Evolutionary conservation across 345 rosid genomes (phyloP).

Genomic region (Sonneratia alba): DNA sequence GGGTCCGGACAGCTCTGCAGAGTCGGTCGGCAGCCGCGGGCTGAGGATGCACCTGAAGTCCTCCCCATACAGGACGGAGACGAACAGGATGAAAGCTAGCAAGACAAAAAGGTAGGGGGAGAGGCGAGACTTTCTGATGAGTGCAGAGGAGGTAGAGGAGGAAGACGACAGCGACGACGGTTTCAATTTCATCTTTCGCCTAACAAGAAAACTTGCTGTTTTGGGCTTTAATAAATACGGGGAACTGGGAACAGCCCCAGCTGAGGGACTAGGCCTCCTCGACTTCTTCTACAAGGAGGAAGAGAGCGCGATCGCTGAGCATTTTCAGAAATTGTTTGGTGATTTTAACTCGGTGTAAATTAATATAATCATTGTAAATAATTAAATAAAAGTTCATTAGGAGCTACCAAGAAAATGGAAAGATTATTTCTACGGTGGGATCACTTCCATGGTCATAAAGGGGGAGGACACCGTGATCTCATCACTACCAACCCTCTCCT

Average conservation of each 20-base stretch:
- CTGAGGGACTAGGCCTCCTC: too few species aligned
- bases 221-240: not conserved
- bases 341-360: too few species aligned
- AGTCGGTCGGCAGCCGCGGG: constrained; percentile 30
- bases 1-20: constrained; percentile 29
- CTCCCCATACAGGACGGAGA: constrained; percentile 58
- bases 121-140: constrained; percentile 45
- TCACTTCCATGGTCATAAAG: too few species aligned
- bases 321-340: too few species aligned
- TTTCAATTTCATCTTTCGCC: constrained; percentile 23
- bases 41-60: constrained; percentile 54
- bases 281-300: not conserved
- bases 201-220: not conserved
- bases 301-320: not conserved
- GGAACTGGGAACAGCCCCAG: too few species aligned
- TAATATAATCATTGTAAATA: too few species aligned
- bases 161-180: constrained; percentile 32
- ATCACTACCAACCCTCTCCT: too few species aligned
- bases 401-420: too few species aligned
- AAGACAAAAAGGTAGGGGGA: constrained; percentile 63
- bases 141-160: constrained; percentile 27
- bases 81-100: constrained; percentile 54
- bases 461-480: too few species aligned
- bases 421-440: too few species aligned
- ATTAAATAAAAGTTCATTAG: too few species aligned